Evolutionary conservation across 2,329 filamentous ascomycete genomes (phyloP), one percentile per base, ranked within the genome.

Genomic region (Xylaria sp.): DNA sequence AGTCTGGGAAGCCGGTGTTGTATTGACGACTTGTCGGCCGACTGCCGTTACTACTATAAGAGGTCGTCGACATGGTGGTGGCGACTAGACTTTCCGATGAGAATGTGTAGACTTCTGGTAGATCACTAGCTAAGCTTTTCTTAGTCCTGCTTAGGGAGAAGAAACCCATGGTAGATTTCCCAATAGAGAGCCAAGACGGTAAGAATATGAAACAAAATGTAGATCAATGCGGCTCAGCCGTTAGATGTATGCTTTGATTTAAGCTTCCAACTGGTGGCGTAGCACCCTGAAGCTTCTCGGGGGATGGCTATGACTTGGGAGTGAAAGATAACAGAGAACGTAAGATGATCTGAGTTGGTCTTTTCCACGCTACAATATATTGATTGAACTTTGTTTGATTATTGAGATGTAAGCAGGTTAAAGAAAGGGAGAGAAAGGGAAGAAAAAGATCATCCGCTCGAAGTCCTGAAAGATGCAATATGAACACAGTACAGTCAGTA

Each of bases 1-100:
- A 76, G 20, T 82, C 81, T 75, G 73, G 77, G 51, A 78, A 79
- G 33, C 77, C 77, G 20, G 77, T 79, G 49, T 78, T 74, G 62
- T 77, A 73, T 42, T 76, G 73, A 36, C 76, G 76, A 64, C 75
- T 78, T n/a, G 71, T 70, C 26, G 74, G 74, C 42, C 76, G 75
- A 59, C 73, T 77, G 69, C 70, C 71, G 68, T 67, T 76, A 40
- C 68, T 67, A 40, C 70, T 73, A 15, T 54, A 60, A 42, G 76
- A 76, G 23, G 66, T 44, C 42, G 70, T 75, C 36, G 77, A 77
- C 77, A 78, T 79, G 17, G 68, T 74, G 61, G 60, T 58, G n/a
- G 48, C 7, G 33, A 68, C 64, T 6, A 74, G 56, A 40, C 44
- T 70, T 9, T 73, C 69, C 66, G 60, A 69, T 33, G 64, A 65